phyloP scores from a whole-genome alignment of 306 rosid species.

The Canavalia ensiformis region DNA sequence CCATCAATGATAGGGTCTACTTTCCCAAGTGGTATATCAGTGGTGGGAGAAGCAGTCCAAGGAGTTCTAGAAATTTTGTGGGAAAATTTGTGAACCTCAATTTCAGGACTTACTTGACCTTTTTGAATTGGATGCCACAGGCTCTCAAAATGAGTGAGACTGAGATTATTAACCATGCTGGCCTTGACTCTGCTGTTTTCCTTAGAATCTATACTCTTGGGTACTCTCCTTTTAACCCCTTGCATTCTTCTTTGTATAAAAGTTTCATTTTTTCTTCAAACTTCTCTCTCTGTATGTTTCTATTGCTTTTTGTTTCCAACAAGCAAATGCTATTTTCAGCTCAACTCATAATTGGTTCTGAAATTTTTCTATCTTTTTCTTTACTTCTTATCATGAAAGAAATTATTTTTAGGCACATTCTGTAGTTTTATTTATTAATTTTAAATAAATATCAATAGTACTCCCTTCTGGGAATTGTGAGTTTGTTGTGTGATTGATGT shows the following conservation, averaged over 20 bases:
- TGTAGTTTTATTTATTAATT: not conserved
- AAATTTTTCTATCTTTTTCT: not conserved
- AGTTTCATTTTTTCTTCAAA: constrained; percentile 31
- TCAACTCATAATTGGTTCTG: not conserved
- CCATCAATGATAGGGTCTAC: constrained; percentile 90
- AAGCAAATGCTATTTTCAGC: not conserved
- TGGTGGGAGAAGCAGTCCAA: constrained; percentile 79
- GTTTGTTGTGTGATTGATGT: constrained; percentile 25
- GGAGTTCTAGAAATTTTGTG: constrained; percentile 73
- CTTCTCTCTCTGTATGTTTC: not conserved
- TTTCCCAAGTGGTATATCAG: constrained; percentile 89
- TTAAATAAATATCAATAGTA: too few species aligned
- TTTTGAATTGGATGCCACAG: constrained; percentile 96
- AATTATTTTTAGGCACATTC: constrained; percentile 28
- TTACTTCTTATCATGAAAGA: not conserved
- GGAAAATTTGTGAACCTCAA: constrained; percentile 87
- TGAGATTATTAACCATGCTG: constrained; percentile 90
- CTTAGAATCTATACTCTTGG: constrained; percentile 93
- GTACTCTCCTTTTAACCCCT: constrained; percentile 51
- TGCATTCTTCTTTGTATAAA: not conserved
- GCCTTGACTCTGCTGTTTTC: constrained; percentile 96
- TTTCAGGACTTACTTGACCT: constrained; percentile 76
- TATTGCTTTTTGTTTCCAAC: constrained; percentile 20
- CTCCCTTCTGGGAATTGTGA: constrained; percentile 28
- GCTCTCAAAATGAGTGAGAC: constrained; percentile 85